Conservation (phyloP, 2,329 filamentous ascomycete species). For the Paramyrothecium sp. region DNA sequence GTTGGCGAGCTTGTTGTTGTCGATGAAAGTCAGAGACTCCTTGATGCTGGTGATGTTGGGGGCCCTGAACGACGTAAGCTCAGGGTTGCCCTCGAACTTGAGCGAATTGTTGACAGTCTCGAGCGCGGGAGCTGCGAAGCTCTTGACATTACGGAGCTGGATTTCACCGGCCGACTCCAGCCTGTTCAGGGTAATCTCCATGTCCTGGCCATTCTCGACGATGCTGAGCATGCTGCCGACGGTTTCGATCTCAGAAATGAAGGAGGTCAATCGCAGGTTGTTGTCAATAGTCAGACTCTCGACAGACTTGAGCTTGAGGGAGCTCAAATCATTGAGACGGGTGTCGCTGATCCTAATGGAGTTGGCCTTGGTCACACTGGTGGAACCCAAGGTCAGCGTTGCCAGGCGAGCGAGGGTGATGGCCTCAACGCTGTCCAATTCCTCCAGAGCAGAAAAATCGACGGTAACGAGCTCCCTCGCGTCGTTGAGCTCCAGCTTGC, state of each 20-base stretch:
- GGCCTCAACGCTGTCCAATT: constrained; percentile 68
- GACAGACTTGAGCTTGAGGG: constrained; percentile 76
- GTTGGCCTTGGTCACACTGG: constrained; percentile 63
- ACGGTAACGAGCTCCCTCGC: constrained; percentile 69
- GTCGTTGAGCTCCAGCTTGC: constrained; percentile 67
- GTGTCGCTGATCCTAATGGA: constrained; percentile 83
- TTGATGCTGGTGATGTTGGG: constrained; percentile 71
- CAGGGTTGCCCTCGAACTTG: constrained; percentile 76
- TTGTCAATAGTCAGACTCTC: constrained; percentile 81
- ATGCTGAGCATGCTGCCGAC: constrained; percentile 67
- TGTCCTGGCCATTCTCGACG: constrained; percentile 71
- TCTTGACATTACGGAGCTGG: constrained; percentile 71
- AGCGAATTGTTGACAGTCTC: constrained; percentile 39
- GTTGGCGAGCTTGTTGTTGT: constrained; percentile 65
- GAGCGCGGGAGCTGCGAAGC: constrained; percentile 72
- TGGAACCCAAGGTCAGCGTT: constrained; percentile 45
- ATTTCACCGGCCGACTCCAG: constrained; percentile 57
- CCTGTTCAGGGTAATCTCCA: constrained; percentile 74
- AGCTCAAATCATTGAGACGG: constrained; percentile 71
- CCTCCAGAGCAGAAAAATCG: constrained; percentile 61
- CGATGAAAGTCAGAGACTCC: constrained; percentile 56
- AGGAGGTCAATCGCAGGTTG: constrained; percentile 76
- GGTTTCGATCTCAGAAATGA: constrained; percentile 78
- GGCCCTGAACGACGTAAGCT: constrained; percentile 58
- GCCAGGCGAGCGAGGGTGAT: constrained; percentile 65